A percentile compares a stretch with the other conserved stretches of the same genome.
phyloP scores from a whole-genome alignment of 768 basidiomycete genomes.

The Suillus americanus region DNA sequence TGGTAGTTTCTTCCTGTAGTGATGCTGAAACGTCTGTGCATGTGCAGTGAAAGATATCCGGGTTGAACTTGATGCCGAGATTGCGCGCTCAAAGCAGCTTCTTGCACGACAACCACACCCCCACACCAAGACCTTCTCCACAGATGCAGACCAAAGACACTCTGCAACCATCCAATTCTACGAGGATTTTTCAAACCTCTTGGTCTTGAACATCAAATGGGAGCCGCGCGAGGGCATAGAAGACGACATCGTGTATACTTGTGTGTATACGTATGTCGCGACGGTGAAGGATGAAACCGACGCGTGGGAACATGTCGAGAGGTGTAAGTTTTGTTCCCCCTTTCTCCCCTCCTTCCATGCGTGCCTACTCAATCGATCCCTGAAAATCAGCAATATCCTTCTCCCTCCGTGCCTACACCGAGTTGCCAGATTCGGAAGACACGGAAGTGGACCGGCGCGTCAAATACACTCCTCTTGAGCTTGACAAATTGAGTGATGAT shows the following conservation, averaged over 20 bases:
- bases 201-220: constrained; percentile 61
- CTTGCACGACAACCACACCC: constrained; percentile 39
- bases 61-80: constrained; percentile 62
- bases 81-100: constrained; percentile 50
- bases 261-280: constrained; percentile 59
- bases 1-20: constrained; percentile 1
- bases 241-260: constrained; percentile 64
- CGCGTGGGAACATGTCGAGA: constrained; percentile 36
- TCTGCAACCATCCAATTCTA: constrained; percentile 69
- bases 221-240: constrained; percentile 37
- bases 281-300: constrained; percentile 28
- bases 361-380: constrained; percentile 10
- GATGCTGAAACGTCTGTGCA: constrained; percentile 4
- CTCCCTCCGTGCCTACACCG: constrained; percentile 49
- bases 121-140: constrained; percentile 36
- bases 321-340: constrained; percentile 20
- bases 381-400: constrained; percentile 56
- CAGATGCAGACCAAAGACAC: constrained; percentile 55
- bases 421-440: constrained; percentile 33
- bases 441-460: constrained; percentile 32
- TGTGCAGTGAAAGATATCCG: constrained; percentile 49
- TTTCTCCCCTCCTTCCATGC: not conserved
- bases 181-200: constrained; percentile 82
- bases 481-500: constrained; percentile 59
- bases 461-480: constrained; percentile 61